These are phyloP conservation scores for Sphaerosporella brunnea DNA, from an alignment of 495 filamentous ascomycete species.

Conservation along the genomic window DNA sequence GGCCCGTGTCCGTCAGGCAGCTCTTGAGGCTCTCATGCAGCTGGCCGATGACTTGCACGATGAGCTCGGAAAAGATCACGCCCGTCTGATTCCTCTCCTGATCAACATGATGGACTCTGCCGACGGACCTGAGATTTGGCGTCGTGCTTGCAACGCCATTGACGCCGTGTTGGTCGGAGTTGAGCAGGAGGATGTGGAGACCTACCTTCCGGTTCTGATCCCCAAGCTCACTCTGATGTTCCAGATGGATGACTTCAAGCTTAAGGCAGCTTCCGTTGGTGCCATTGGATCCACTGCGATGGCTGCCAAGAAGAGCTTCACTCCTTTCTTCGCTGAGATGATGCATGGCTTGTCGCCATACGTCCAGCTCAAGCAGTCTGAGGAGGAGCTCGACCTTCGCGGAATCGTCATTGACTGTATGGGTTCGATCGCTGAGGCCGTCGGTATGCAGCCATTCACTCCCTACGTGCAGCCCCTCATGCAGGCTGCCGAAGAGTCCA, in stretches of 20 bases:
- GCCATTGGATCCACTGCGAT: conserved; percentile 80
- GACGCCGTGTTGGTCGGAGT: conserved; percentile 82
- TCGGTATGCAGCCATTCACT: conserved; percentile 71
- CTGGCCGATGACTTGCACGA: conserved; percentile 85
- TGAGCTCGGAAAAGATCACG: conserved; percentile 68
- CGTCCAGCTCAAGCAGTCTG: conserved; percentile 66
- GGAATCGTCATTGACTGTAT: conserved; percentile 79
- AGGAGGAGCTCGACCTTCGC: conserved; percentile 78
- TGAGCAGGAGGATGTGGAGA: conserved; percentile 60
- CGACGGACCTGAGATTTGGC: conserved; percentile 58
- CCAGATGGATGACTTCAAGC: conserved; percentile 64
- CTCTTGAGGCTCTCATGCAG: conserved; percentile 68
- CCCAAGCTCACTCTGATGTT: conserved; percentile 68
- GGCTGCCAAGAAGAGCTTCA: conserved; percentile 63
- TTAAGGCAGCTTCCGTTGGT: conserved; percentile 73
- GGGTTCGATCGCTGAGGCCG: conserved; percentile 76
- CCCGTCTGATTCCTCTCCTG: conserved; percentile 60
- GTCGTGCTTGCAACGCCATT: conserved; percentile 74
- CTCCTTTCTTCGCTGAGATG: conserved; percentile 72
- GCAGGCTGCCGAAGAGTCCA: conserved; percentile 74
- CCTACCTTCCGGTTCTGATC: conserved; percentile 66
- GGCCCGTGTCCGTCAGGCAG: conserved; percentile 63
- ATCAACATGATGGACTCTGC: conserved; percentile 76
- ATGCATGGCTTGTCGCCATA: conserved; percentile 75
- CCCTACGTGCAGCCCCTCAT: conserved; percentile 79